Conservation (phyloP, 2,329 filamentous ascomycete species). For the Colletotrichum tabaci region DNA sequence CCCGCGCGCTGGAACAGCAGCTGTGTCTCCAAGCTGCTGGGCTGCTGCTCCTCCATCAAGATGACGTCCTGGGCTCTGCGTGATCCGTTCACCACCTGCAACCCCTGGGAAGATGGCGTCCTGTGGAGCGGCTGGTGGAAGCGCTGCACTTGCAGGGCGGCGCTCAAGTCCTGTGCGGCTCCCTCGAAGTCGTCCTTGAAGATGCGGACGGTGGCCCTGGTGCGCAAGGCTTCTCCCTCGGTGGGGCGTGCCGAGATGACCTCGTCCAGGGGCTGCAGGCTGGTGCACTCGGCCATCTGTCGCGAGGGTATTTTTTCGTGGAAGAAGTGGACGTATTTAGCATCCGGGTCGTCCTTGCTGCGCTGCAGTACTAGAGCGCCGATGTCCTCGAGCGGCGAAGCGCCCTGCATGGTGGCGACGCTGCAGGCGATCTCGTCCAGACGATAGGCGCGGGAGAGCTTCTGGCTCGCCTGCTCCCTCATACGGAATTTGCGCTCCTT, state of each 20-base stretch:
- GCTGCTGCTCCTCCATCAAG: constrained; percentile 68
- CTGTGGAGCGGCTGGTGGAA: constrained; percentile 68
- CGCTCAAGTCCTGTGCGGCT: constrained; percentile 79
- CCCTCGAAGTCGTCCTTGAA: constrained; percentile 83
- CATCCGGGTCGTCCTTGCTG: constrained; percentile 77
- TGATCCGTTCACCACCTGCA: constrained; percentile 57
- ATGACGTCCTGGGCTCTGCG: constrained; percentile 53
- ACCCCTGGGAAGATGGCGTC: constrained; percentile 59
- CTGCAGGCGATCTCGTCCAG: constrained; percentile 88
- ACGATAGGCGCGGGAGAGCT: constrained; percentile 82
- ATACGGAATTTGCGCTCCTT: constrained; percentile 84
- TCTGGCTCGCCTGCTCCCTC: constrained; percentile 84
- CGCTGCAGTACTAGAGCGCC: constrained; percentile 80
- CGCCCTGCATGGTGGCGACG: constrained; percentile 86
- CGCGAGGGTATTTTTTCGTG: constrained; percentile 89
- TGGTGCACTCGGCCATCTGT: constrained; percentile 80
- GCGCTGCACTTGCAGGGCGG: constrained; percentile 71
- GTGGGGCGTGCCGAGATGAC: constrained; percentile 75
- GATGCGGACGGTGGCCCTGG: constrained; percentile 80
- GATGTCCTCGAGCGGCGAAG: constrained; percentile 83
- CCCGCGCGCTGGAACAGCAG: constrained; percentile 83
- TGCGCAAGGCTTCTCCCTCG: constrained; percentile 78
- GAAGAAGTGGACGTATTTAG: constrained; percentile 93
- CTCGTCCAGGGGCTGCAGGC: constrained; percentile 75
- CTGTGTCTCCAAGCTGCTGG: constrained; percentile 81